These are phyloP conservation scores for Coniochaeta ligniaria DNA, from an alignment of 2,329 filamentous ascomycete species.

Conservation along the genomic window DNA sequence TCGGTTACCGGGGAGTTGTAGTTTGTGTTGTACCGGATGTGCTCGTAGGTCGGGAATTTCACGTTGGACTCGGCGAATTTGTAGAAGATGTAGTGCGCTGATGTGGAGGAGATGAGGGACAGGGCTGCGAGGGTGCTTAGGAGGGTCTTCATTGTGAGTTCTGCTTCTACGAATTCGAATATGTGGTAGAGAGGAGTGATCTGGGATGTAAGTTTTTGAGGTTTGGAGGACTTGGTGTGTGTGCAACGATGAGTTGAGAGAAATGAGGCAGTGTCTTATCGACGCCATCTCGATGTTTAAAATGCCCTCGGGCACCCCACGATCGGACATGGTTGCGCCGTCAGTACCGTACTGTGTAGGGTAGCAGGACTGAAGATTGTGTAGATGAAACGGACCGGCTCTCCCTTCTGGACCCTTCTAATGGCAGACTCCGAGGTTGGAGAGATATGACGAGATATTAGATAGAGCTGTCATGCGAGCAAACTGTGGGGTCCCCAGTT, in stretches of 20 bases:
- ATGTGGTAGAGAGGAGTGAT: too few relatives aligned
- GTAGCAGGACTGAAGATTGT: background rate
- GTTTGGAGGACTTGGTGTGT: background rate
- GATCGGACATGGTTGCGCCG: background rate
- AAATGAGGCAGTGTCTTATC: background rate
- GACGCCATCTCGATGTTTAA: background rate
- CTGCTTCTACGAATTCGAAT: too few relatives aligned
- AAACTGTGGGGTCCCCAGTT: conserved; percentile 9
- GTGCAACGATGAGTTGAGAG: background rate
- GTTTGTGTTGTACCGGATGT: conserved; percentile 39
- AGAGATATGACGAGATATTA: conserved; percentile 13
- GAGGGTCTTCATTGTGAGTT: conserved; percentile 22
- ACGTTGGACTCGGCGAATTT: conserved; percentile 24
- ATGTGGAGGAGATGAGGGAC: conserved; percentile 24
- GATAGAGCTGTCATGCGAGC: conserved; percentile 11
- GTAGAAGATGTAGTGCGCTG: conserved; percentile 35
- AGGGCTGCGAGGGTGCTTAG: conserved; percentile 15
- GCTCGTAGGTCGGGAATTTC: conserved; percentile 26
- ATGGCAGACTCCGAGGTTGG: background rate
- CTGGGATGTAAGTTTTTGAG: too few relatives aligned
- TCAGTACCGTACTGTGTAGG: background rate
- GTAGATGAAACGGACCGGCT: conserved; percentile 14
- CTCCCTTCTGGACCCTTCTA: conserved; percentile 1
- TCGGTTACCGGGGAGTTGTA: conserved; percentile 38
- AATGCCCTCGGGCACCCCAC: background rate